A percentile compares a stretch with the other conserved stretches of the same genome.
Conservation (phyloP, 2,329 filamentous ascomycete species). For the Xylariaceae sp. region DNA sequence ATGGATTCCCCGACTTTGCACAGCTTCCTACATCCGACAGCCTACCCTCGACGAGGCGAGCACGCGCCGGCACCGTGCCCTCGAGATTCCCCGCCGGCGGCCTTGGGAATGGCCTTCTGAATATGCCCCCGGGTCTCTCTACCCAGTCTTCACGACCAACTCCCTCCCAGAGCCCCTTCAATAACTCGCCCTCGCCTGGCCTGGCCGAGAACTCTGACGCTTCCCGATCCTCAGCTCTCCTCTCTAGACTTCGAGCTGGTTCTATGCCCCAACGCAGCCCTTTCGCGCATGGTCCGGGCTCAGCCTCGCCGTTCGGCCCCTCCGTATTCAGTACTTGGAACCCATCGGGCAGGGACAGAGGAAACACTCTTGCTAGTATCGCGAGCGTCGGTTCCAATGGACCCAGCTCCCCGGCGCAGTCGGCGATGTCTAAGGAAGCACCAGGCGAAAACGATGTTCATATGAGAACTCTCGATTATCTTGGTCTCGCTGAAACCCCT, state of each 20-base stretch:
- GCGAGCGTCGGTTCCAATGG: slow-evolving; percentile 89
- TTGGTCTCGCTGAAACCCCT: slow-evolving; percentile 90
- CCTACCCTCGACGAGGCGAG: slow-evolving; percentile 68
- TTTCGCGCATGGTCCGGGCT: slow-evolving; percentile 52
- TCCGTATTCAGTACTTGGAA: slow-evolving; percentile 91
- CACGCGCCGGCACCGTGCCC: slow-evolving; percentile 91
- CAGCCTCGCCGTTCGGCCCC: slow-evolving; percentile 72
- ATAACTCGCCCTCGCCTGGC: slow-evolving; percentile 63
- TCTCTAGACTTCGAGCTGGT: slow-evolving; percentile 83
- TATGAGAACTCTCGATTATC: slow-evolving; percentile 88
- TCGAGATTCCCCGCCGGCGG: slow-evolving; percentile 84
- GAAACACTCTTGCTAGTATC: slow-evolving; percentile 76
- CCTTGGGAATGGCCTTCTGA: slow-evolving; percentile 54
- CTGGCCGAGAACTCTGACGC: slow-evolving; percentile 42
- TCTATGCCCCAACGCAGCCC: slow-evolving; percentile 89
- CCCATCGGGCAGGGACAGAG: slow-evolving; percentile 66
- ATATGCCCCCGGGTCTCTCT: slow-evolving; percentile 52
- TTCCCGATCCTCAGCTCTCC: slow-evolving; percentile 63
- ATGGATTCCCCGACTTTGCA: slow-evolving; percentile 89
- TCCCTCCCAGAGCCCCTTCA: slow-evolving; percentile 83
- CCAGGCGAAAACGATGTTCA: slow-evolving; percentile 81
- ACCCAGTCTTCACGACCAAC: slow-evolving; percentile 81
- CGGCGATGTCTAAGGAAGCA: slow-evolving; percentile 80
- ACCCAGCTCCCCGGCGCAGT: slow-evolving; percentile 81
- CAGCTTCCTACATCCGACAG: slow-evolving; percentile 64